A percentile compares a stretch with the other conserved stretches of the same genome.
phyloP scores from a whole-genome alignment of 805 yeast genomes.

The Ogataea saltuana region DNA sequence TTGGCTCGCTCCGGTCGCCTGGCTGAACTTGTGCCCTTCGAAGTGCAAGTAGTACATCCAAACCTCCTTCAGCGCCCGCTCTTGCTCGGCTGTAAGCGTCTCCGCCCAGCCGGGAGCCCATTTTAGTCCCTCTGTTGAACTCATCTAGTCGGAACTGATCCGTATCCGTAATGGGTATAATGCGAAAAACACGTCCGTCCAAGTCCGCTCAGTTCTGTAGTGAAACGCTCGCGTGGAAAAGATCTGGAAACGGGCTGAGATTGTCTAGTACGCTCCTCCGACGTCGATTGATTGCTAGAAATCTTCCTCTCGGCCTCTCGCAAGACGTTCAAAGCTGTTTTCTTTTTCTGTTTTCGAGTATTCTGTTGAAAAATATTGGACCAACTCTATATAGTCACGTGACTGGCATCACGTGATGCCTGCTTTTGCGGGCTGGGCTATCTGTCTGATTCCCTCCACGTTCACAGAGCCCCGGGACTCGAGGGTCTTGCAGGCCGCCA shows the following conservation, averaged over 20 bases:
- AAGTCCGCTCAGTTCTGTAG: no score
- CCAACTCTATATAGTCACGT: neutral
- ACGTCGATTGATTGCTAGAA: no score
- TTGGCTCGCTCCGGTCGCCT: constrained; percentile 13
- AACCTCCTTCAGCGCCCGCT: constrained; percentile 61
- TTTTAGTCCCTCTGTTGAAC: neutral
- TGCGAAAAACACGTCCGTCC: no score
- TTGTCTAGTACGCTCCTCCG: no score
- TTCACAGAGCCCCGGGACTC: constrained; percentile 26
- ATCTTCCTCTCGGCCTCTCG: no score
- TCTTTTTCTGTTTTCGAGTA: neutral
- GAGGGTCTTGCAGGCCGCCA: constrained; percentile 31
- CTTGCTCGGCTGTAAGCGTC: constrained; percentile 56
- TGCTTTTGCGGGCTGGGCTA: neutral
- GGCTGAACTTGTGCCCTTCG: constrained; percentile 48
- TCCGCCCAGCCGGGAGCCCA: constrained; percentile 44
- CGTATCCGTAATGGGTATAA: no score
- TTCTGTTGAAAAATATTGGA: constrained; percentile 3
- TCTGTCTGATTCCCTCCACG: constrained; percentile 15
- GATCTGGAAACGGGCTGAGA: neutral
- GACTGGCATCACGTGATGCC: constrained; percentile 5
- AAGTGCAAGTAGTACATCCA: constrained; percentile 67
- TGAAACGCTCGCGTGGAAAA: neutral
- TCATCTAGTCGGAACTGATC: neutral
- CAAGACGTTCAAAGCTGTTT: neutral